Conservation (phyloP, 805 yeast species). For the Saccharomycopsis sp. region DNA sequence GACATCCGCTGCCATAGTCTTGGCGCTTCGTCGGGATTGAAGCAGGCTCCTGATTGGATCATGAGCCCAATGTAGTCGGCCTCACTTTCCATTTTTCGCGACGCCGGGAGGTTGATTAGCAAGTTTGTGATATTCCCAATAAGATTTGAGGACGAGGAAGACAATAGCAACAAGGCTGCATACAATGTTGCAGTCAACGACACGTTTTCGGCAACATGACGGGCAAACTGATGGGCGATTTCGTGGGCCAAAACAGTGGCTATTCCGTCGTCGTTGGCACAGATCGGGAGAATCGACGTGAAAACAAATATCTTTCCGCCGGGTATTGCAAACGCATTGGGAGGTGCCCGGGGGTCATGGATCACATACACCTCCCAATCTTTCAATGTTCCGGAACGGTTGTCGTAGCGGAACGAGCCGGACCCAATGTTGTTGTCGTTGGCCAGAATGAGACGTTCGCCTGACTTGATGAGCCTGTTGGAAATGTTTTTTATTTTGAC, state of each 20-base stretch:
- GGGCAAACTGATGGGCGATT: slow-evolving; percentile 87
- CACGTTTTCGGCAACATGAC: slow-evolving; percentile 81
- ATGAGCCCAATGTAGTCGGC: slow-evolving; percentile 93
- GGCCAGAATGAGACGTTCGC: slow-evolving; percentile 35
- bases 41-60: slow-evolving; percentile 89
- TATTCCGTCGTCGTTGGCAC: slow-evolving; percentile 78
- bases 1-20: slow-evolving; percentile 81
- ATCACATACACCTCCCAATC: slow-evolving; percentile 83
- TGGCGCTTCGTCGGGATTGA: slow-evolving; percentile 66
- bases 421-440: slow-evolving; percentile 23
- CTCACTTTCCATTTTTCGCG: slow-evolving; percentile 91
- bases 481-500: slow-evolving; percentile 54
- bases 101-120: slow-evolving; percentile 69
- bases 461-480: slow-evolving; percentile 53
- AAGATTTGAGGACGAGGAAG: background rate
- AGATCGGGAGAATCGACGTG: slow-evolving; percentile 67
- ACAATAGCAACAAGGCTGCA: background rate
- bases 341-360: slow-evolving; percentile 64
- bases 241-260: slow-evolving; percentile 97
- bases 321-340: slow-evolving; percentile 94
- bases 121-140: slow-evolving; percentile 37
- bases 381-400: slow-evolving; percentile 29
- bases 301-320: slow-evolving; percentile 94
- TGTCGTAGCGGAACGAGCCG: slow-evolving; percentile 22
- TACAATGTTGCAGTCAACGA: slow-evolving; percentile 30